A percentile compares a stretch with the other conserved stretches of the same genome.
Evolutionary conservation across 371 early-diverging fungal genomes (phyloP).

Genomic region (Phascolomyces articulosus): DNA sequence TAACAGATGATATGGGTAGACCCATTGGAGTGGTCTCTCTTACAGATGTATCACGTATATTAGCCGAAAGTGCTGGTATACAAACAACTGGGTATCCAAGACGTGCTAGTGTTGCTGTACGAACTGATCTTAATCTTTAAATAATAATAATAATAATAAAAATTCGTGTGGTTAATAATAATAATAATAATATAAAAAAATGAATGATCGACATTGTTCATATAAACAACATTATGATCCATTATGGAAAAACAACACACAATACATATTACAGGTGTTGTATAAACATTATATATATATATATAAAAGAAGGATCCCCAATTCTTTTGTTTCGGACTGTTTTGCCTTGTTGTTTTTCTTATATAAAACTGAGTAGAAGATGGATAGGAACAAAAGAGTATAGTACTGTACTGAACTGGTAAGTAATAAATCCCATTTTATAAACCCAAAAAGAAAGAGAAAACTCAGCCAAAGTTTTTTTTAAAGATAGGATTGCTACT

Average conservation of each 20-base stretch:
- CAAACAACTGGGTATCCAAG: constrained; percentile 4
- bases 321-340: constrained; percentile 1
- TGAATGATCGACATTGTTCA: background rate
- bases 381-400: too few relatives aligned
- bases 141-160: background rate
- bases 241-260: background rate
- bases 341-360: background rate
- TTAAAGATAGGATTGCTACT: background rate
- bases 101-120: constrained; percentile 9
- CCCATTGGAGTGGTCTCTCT: constrained; percentile 73
- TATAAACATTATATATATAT: too few relatives aligned
- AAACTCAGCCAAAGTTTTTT: constrained; percentile 8
- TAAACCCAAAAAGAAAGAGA: background rate
- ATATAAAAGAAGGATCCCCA: background rate
- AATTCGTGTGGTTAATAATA: too few relatives aligned
- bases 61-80: constrained; percentile 29
- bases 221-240: background rate
- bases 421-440: too few relatives aligned
- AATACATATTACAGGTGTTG: too few relatives aligned
- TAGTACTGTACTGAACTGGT: too few relatives aligned
- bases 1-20: constrained; percentile 58
- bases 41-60: constrained; percentile 70
- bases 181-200: too few relatives aligned
- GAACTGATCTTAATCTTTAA: background rate
- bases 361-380: too few relatives aligned